Base-by-base conservation (phyloP, 805 yeast genomes). In the Peterozyma xylosa region DNA sequence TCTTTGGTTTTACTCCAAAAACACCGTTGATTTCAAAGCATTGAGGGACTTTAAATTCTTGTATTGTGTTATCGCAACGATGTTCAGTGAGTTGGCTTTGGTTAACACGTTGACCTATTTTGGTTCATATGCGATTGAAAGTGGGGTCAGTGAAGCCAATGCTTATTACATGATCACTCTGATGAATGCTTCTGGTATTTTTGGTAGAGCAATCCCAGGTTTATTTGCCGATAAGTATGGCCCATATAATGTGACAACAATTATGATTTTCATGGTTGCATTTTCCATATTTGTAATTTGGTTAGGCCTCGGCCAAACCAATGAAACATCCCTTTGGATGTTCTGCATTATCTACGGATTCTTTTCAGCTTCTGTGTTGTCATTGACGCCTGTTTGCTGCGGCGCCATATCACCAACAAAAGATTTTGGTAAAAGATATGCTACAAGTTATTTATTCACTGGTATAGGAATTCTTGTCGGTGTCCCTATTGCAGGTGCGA, bases 371-470 rank as follows among this genome's bases (percentile, higher is more conserved):
- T 70, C 84, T 17, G 74, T 80, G 5, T 67, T 83, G 39, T 72
- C 86, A 1, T 58, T 82, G 42, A 71, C 80, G 0, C 86, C 88
- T 0, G 83, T 78, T 3, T 78, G 86, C 42, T 68, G 81, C 35
- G 74, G 82, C 1, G 71, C 73, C 42, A 73, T 82, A 16, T 73
- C 81, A 10, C 71, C 70, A 10, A 77, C 78, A 0, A 66, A 70
- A 45, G 74, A 79, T 44, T 83, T 82, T 56, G 90, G 90, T 15
- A 78, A 76, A 48, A 62, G 83, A 16, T 84, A 78, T 50, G 89
- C 89, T 0, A 70, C 86, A 13, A 72, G 80, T 48, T 82, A 80
- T 56, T 78, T 77, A 40, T 59, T 78, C 52, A 78, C 76, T 11
- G 73, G 86, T 41, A 57, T 78, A 39, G 63, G 71, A 14, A 63